These are phyloP conservation scores for Penicillium paradoxum DNA, from an alignment of 495 filamentous ascomycete genomes.

Conservation along the genomic window DNA sequence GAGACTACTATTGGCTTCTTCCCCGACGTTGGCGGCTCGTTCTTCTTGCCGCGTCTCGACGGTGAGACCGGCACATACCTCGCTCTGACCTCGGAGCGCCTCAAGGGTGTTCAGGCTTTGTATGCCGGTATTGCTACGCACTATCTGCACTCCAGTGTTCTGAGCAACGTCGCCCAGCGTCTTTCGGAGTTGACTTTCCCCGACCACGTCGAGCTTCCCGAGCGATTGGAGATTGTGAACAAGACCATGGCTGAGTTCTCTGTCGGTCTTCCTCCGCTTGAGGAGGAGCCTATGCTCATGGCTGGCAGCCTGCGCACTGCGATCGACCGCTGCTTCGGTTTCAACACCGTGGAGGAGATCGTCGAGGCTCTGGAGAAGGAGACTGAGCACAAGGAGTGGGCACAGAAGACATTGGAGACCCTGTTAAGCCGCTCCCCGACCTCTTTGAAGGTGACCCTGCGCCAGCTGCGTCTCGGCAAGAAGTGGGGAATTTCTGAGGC, in stretches of 20 bases:
- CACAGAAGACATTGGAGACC: slow-evolving; percentile 63
- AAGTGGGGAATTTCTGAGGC: slow-evolving; percentile 75
- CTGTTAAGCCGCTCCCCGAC: slow-evolving; percentile 75
- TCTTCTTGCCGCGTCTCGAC: slow-evolving; percentile 87
- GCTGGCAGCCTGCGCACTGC: slow-evolving; percentile 61
- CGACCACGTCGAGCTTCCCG: slow-evolving; percentile 57
- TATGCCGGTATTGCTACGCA: slow-evolving; percentile 85
- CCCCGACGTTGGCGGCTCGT: slow-evolving; percentile 92
- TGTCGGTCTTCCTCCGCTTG: slow-evolving; percentile 65
- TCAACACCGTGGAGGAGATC: slow-evolving; percentile 64
- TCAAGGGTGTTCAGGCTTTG: slow-evolving; percentile 78
- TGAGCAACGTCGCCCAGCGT: slow-evolving; percentile 74
- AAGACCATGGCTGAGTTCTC: slow-evolving; percentile 86
- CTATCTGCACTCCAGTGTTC: slow-evolving; percentile 83
- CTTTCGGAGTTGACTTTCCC: slow-evolving; percentile 84
- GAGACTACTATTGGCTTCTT: slow-evolving; percentile 98
- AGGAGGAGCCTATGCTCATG: slow-evolving; percentile 59
- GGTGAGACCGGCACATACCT: slow-evolving; percentile 84
- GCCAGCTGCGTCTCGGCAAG: slow-evolving; percentile 68
- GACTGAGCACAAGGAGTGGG: slow-evolving; percentile 60
- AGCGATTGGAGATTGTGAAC: slow-evolving; percentile 68
- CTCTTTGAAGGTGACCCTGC: slow-evolving; percentile 73
- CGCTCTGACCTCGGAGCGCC: slow-evolving; percentile 74
- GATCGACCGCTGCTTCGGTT: slow-evolving; percentile 79
- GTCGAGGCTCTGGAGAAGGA: slow-evolving; percentile 60